Conservation (phyloP, 768 basidiomycete genomes). For the Hypholoma fasciculare region DNA sequence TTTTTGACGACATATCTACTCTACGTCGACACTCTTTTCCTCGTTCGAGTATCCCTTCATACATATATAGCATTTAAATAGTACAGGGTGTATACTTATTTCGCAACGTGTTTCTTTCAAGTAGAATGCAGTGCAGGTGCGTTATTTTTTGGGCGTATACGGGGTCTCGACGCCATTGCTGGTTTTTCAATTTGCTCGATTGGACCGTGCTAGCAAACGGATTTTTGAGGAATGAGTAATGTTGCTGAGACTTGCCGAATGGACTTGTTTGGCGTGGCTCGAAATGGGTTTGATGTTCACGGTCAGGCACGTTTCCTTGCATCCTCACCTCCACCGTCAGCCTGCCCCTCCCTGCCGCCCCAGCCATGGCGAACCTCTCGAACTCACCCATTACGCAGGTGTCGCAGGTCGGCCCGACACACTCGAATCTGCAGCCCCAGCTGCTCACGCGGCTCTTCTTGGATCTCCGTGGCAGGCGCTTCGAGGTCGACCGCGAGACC, state of each 20-base stretch:
- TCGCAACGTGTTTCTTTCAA: background rate
- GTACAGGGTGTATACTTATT: slow-evolving; percentile 4
- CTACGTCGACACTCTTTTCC: slow-evolving; percentile 4
- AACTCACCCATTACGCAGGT: slow-evolving; percentile 61
- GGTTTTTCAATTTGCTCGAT: too few relatives aligned
- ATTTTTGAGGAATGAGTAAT: background rate
- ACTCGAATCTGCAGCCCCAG: slow-evolving; percentile 79
- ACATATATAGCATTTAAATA: slow-evolving; percentile 9
- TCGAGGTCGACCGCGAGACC: slow-evolving; percentile 95
- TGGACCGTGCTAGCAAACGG: too few relatives aligned
- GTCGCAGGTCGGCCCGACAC: slow-evolving; percentile 58
- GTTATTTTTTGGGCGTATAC: too few relatives aligned
- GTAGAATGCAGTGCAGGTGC: background rate
- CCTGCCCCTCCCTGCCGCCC: slow-evolving; percentile 3
- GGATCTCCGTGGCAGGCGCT: slow-evolving; percentile 88
- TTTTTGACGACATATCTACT: background rate
- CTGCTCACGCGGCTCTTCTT: slow-evolving; percentile 86
- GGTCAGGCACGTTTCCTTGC: slow-evolving; percentile 16
- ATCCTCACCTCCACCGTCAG: slow-evolving; percentile 6
- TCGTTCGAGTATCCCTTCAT: slow-evolving; percentile 6
- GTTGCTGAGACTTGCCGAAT: background rate
- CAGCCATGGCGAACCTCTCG: slow-evolving; percentile 38
- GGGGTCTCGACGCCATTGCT: too few relatives aligned
- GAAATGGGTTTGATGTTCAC: slow-evolving; percentile 13
- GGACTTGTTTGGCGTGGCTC: slow-evolving; percentile 25